Conservation (phyloP, 1,139 yeast genomes). For the Scheffersomyces illinoinensis region DNA sequence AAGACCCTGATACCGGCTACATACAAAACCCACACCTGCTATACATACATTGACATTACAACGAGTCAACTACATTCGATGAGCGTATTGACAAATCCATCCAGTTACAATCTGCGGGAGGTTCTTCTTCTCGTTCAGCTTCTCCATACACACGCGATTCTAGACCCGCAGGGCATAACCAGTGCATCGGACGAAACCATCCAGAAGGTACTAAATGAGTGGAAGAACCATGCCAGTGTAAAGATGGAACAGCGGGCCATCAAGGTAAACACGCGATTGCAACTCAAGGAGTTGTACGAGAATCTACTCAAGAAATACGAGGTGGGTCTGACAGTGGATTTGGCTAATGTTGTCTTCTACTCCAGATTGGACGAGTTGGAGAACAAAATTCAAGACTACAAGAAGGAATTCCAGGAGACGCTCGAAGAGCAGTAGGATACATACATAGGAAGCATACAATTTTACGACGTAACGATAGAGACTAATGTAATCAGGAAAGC, state of each 20-base stretch:
- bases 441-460: background rate
- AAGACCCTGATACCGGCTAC: background rate
- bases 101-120: conserved; percentile 17
- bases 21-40: too few species aligned
- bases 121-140: conserved; percentile 24
- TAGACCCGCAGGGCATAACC: conserved; percentile 14
- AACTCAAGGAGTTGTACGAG: conserved; percentile 16
- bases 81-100: conserved; percentile 8
- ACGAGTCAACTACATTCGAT: background rate
- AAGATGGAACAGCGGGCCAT: conserved; percentile 11
- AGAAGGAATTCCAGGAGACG: conserved; percentile 10
- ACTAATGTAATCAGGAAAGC: background rate
- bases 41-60: background rate
- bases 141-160: conserved; percentile 20
- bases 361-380: conserved; percentile 20
- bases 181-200: conserved; percentile 10
- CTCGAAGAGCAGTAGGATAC: conserved; percentile 2
- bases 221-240: conserved; percentile 20
- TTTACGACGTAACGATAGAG: background rate
- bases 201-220: conserved; percentile 13
- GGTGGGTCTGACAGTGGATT: conserved; percentile 21
- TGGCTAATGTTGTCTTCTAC: conserved; percentile 22
- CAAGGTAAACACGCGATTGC: conserved; percentile 9
- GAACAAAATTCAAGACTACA: conserved; percentile 11
- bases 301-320: conserved; percentile 15